Evolutionary conservation across 2,329 filamentous ascomycete genomes (phyloP), one percentile per base, ranked within the genome.

Genomic region (Phaeosphaeriaceae sp.): DNA sequence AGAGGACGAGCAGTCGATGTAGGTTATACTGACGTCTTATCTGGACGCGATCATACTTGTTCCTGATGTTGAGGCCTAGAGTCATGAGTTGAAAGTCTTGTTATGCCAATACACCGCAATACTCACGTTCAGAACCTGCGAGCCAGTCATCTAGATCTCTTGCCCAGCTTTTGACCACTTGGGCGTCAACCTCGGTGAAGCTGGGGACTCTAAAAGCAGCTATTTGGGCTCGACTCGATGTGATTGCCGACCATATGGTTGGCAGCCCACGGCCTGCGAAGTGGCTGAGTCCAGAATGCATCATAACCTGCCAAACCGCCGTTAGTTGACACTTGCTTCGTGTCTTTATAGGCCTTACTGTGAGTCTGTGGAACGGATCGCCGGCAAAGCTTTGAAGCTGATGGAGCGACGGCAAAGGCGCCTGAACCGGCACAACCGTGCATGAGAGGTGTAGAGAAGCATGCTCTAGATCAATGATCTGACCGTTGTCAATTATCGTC

Each of bases 401-500:
- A 13, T 56, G 77, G 7, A 82, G 72, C 4, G 73, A 66, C 0
- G 73, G 62, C 1, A 81, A 66, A 0, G 80, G 80, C 0, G 80
- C 74, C 32, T 77, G 74, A 15, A 80, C 70, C 1, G 79, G 80
- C 22, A 82, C 75, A 9, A 80, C 74, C 0, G 80, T 80, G 30
- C 75, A 81, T 0, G 78, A 76, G 42, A 82, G 69, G 44, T 81
- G 78, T 5, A 81, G 72, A 13, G 79, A 80, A 2, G 79, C 78
- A 58, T 82, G 80, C 60, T 82, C 80, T 9, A 82, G 69, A 46
- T 82, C 79, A 24, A 82, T 77, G 40, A 81, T 82, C 51, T 58
- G 35, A n/a, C 6, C 9, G 47, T 10, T 28, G 19, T 56, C 10
- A 52, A 40, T 21, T 15, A 21, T 6, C 22, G 15, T 15, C 28